Evolutionary conservation across 176 grass and related monocot genomes (phyloP), one percentile per base, ranked within the genome.

Genomic region (Melocanna baccifera): DNA sequence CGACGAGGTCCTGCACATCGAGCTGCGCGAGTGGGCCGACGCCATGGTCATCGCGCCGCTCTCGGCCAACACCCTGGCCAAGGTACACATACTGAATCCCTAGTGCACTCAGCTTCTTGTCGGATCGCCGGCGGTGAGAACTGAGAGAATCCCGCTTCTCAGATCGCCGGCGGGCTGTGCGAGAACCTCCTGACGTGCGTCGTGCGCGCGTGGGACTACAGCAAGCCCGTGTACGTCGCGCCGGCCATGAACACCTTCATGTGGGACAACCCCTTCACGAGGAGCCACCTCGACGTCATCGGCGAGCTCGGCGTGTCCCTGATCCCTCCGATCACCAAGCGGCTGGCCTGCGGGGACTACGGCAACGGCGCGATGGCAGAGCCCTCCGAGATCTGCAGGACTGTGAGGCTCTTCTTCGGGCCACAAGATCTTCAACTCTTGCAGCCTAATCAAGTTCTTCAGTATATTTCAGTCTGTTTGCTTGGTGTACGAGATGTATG

Each of bases 121-220:
- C 19, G 23, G 55, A 34, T 9, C 48, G 3, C 48, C 48, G 48
- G 52, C 20, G 52, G 56, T 11, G 56, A 61, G n/a, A 61, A 12
- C 5, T 37, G 73, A 75, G 53, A 34, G 9, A 25, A 26, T n/a
- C 13, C 30, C 9, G 79, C 47, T 11, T 69, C 48, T 50, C 89
- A 89, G 89, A 71, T 95, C 85, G 89, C 91, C 53, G 89, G 91
- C 63, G 89, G 95, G 69, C 78, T 89, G 23, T 98, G 92, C 52
- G 91, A 98, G 91, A 95, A 95, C 77, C 89, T 95, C 37, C 71
- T 98, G 40, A 98, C 91, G 51, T 95, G 95, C 79, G 92, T 93
- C 45, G 81, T 95, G 68, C 91, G 92, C 46, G 92, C 87, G 42
- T 95, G 92, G 89, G 92, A 98, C 80, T 90, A 90, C 85, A 79